Base-by-base conservation (phyloP, 106 monocot species). In the Amphibolis antarctica region DNA sequence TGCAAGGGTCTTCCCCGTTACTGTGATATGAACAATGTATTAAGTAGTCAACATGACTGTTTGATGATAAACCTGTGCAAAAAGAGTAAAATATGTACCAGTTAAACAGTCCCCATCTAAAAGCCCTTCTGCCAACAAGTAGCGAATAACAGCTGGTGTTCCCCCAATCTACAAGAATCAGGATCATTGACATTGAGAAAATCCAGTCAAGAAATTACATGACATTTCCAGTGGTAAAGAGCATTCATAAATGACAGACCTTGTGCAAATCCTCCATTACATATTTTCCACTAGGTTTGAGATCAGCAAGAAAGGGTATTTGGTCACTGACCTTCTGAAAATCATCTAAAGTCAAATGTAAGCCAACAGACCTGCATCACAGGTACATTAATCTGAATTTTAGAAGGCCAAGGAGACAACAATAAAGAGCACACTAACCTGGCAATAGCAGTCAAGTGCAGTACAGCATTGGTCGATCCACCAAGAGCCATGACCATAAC, bases 201-300 rank as follows among this genome's bases (percentile, higher is more conserved):
- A 20, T 46, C 17, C 19, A 52, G 11, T 53, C 23, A 24, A 2
- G 7, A 2, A 36, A 36, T 36, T 2, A 36, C 7, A 7, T 7
- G 2, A 36, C 36, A 36, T 36, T 36, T 36, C 36, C 36, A 36
- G 28, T 10, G 3, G 3, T 27, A 56, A 0, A 14, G 13, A 28
- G 28, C 28, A 28, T 29, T 56, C n/a, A 14, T 56, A 53, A 10
- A 44, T 25, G 54, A 0, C 28, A 64, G 55, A 85, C 91, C 85
- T 87, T 88, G 69, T 99, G 98, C 68, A 99, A 51, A 76, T 99
- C 98, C 76, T 99, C 98, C 98, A 99, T 99, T 17, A 99, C 91
- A 91, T 85, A 99, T 72, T 99, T 99, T 59, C 98, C 91, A 79
- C 98, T 99, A 43, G 98, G 98, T 80, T 91, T 99, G 26, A 91